Percentiles rank a stretch among this genome's conserved stretches.
phyloP scores from a whole-genome alignment of 257 asterid species.

The Penstemon barbatus region DNA sequence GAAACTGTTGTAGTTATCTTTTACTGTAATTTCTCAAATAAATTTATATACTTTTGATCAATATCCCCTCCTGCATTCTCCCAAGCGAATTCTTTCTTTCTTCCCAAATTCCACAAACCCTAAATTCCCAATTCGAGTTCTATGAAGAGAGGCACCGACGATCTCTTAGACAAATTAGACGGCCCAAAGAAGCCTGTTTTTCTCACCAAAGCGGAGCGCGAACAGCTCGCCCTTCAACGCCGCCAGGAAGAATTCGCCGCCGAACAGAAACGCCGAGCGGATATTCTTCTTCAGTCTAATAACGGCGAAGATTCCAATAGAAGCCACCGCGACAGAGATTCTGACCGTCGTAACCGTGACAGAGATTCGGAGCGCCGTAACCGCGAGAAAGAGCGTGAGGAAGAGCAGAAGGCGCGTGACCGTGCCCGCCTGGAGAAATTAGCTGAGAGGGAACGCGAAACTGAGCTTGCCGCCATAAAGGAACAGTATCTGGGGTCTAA shows the following conservation, averaged over 20 bases:
- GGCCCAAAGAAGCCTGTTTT: conserved; percentile 59
- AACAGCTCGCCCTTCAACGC: conserved; percentile 61
- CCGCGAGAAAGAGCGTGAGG: conserved; percentile 52
- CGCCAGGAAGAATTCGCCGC: conserved; percentile 58
- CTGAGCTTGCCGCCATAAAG: conserved; percentile 52
- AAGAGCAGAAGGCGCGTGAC: conserved; percentile 52
- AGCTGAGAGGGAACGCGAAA: conserved; percentile 53
- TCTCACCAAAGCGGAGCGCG: conserved; percentile 72
- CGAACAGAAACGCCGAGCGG: conserved; percentile 50
- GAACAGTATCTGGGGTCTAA: conserved; percentile 56
- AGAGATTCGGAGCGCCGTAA: conserved; percentile 47
- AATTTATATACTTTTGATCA: too few species aligned
- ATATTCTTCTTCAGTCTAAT: conserved; percentile 36
- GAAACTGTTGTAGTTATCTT: too few species aligned
- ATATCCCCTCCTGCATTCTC: too few species aligned
- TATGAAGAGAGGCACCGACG: conserved; percentile 12
- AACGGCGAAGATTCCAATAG: conserved; percentile 31
- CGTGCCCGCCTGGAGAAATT: conserved; percentile 57
- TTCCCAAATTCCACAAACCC: neutral
- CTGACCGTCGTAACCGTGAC: conserved; percentile 35
- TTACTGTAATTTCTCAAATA: too few species aligned
- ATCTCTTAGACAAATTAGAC: neutral
- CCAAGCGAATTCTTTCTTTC: too few species aligned
- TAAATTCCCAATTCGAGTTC: neutral
- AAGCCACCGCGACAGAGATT: conserved; percentile 46